Conservation (phyloP, 495 filamentous ascomycete genomes). For the Chaetomidium leptoderma region DNA sequence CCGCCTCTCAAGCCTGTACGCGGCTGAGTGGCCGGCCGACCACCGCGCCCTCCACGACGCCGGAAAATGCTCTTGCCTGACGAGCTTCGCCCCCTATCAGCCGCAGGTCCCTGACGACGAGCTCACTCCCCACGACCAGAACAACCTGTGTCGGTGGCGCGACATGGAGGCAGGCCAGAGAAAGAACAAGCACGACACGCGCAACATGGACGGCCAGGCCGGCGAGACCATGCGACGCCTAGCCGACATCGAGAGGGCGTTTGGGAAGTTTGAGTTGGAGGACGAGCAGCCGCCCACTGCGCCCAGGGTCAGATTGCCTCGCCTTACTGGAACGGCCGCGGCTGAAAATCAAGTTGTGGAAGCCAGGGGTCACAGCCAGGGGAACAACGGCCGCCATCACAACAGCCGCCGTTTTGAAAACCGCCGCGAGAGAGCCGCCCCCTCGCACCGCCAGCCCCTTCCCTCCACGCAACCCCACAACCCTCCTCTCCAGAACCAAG, state of each 20-base stretch:
- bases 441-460: not conserved
- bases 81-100: conserved; percentile 28
- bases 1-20: conserved; percentile 35
- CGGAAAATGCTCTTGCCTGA: conserved; percentile 33
- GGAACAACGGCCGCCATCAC: not conserved
- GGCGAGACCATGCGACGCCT: conserved; percentile 12
- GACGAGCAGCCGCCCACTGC: not conserved
- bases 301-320: not conserved
- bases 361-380: not conserved
- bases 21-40: conserved; percentile 40
- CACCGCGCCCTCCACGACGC: conserved; percentile 34
- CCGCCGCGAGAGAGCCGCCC: not conserved
- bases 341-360: not conserved
- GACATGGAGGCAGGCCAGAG: conserved; percentile 4
- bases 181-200: not conserved
- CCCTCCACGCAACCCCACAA: not conserved
- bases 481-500: not conserved
- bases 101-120: conserved; percentile 17
- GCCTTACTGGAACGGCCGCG: not conserved
- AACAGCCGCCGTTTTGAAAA: conserved; percentile 1
- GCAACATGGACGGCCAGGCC: not conserved
- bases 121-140: conserved; percentile 12
- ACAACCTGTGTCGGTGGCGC: conserved; percentile 14
- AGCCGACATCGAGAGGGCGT: conserved; percentile 17
- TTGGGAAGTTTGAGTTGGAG: conserved; percentile 12